phyloP scores from a whole-genome alignment of 257 asterid species.

The Salvia miltiorrhiza region DNA sequence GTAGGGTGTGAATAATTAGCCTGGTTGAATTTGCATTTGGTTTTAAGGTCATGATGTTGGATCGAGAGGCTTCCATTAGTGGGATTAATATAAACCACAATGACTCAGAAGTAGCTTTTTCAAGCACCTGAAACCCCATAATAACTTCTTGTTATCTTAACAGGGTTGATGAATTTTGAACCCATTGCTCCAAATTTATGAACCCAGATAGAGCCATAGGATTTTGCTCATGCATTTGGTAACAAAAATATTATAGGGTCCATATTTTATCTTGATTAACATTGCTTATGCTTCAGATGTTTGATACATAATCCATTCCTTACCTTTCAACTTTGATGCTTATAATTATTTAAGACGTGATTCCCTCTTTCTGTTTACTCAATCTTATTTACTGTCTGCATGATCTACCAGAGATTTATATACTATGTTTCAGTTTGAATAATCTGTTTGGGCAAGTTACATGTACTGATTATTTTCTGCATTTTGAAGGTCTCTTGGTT shows the following conservation, averaged over 20 bases:
- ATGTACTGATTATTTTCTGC: conserved; percentile 12
- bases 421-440: conserved; percentile 10
- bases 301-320: neutral
- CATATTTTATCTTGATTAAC: neutral
- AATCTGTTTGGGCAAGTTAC: conserved; percentile 5
- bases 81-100: neutral
- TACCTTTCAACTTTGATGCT: neutral
- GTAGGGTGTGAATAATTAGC: neutral
- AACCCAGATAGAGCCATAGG: neutral
- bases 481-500: conserved; percentile 61
- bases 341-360: conserved; percentile 12
- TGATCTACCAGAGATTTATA: conserved; percentile 7
- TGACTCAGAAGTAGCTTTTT: neutral
- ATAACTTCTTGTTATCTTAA: neutral
- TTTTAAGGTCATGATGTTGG: neutral
- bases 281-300: conserved; percentile 6
- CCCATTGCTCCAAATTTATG: neutral
- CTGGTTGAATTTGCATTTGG: neutral
- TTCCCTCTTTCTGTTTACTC: conserved; percentile 18
- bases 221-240: conserved; percentile 6
- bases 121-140: neutral
- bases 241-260: neutral
- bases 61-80: neutral
- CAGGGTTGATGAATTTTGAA: neutral
- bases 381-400: conserved; percentile 6